phyloP scores from a whole-genome alignment of 202 grass and related monocot genomes.

The Digitaria exilis region DNA sequence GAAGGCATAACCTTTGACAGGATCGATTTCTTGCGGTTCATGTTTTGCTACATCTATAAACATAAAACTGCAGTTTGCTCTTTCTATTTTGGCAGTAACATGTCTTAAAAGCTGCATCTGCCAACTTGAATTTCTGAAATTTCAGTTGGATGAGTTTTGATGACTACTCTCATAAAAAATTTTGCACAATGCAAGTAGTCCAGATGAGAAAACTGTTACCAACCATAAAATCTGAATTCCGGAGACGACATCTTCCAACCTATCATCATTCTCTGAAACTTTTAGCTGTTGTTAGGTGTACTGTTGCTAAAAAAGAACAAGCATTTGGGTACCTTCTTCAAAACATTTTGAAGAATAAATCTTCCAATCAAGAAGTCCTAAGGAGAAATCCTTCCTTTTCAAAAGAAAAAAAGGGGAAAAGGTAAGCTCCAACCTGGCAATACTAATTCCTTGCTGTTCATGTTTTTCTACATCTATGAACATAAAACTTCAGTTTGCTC shows the following conservation, averaged over 20 bases:
- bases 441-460: background rate
- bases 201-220: background rate
- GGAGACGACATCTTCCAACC: background rate
- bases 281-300: background rate
- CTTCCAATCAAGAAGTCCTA: no score
- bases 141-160: background rate
- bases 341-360: slow-evolving; percentile 20
- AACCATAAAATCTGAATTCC: background rate
- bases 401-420: no score
- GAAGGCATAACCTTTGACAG: no score
- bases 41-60: background rate
- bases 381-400: no score
- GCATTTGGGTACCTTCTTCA: background rate
- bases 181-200: background rate
- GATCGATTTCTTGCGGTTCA: background rate
- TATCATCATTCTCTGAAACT: background rate
- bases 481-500: background rate
- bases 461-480: background rate
- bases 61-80: background rate
- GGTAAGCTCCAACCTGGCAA: slow-evolving; percentile 1
- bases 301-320: background rate
- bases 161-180: background rate
- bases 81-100: background rate
- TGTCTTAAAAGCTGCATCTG: background rate
- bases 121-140: background rate